These are phyloP conservation scores for Fusarium sp. DNA, from an alignment of 2,329 filamentous ascomycete species.

Conservation along the genomic window DNA sequence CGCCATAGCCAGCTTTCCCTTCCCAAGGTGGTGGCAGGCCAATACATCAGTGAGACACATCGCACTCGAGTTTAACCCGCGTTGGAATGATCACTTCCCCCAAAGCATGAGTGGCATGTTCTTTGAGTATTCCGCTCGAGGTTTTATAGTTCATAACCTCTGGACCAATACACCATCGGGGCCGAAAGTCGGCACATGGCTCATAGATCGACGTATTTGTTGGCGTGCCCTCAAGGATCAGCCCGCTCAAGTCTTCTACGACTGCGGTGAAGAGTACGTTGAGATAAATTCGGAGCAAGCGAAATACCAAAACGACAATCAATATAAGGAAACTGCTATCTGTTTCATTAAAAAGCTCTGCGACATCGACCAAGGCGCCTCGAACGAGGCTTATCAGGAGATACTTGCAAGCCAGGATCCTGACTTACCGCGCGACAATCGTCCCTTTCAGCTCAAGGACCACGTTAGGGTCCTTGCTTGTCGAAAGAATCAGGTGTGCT, in stretches of 20 bases:
- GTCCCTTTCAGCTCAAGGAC: not conserved
- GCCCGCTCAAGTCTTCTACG: not conserved
- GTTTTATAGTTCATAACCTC: not conserved
- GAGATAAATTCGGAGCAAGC: not conserved
- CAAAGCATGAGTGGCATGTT: not conserved
- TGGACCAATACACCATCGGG: too few relatives aligned
- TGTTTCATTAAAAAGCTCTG: not conserved
- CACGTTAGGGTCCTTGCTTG: not conserved
- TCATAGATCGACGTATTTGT: not conserved
- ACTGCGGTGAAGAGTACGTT: slow-evolving; percentile 4
- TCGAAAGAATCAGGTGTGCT: not conserved
- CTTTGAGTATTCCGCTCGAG: not conserved
- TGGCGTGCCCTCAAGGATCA: not conserved
- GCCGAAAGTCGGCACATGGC: not conserved
- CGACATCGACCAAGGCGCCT: not conserved
- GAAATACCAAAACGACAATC: not conserved
- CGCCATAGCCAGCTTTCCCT: not conserved
- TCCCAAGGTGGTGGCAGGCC: not conserved
- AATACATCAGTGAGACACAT: not conserved
- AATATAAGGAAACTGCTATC: not conserved
- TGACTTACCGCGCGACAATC: not conserved
- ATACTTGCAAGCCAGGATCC: not conserved
- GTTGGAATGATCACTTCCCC: not conserved
- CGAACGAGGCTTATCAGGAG: too few relatives aligned
- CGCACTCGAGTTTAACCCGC: slow-evolving; percentile 2